These are phyloP conservation scores for Termitomyces sp. DNA, from an alignment of 768 basidiomycete genomes.

Conservation along the genomic window DNA sequence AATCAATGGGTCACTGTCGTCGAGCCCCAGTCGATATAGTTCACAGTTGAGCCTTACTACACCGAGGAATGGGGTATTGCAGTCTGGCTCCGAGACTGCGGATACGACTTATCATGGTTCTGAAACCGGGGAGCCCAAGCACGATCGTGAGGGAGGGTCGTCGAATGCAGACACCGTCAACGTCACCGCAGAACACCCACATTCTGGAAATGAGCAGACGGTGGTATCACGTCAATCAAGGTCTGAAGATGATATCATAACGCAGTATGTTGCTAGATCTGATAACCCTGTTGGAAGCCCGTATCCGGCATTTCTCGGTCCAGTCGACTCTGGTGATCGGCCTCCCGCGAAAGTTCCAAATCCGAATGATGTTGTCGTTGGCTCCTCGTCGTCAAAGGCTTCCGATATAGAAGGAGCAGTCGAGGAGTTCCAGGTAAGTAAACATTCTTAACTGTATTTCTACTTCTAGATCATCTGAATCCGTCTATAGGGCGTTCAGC, in stretches of 20 bases:
- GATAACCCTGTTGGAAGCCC: neutral
- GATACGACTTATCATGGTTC: neutral
- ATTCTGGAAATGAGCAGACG: neutral
- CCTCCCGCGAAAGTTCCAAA: neutral
- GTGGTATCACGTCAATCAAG: neutral
- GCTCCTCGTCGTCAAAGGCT: neutral
- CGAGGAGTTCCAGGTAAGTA: slow-evolving; percentile 4
- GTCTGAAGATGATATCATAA: neutral
- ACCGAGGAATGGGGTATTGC: neutral
- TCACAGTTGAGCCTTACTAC: neutral
- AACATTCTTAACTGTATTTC: neutral
- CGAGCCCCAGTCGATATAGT: neutral
- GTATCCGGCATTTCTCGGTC: neutral
- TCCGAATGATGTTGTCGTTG: neutral
- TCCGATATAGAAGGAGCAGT: neutral
- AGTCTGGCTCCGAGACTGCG: neutral
- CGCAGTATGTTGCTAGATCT: neutral
- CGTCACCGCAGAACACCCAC: neutral
- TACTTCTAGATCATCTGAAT: neutral
- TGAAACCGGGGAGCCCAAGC: neutral
- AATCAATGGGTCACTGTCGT: slow-evolving; percentile 6
- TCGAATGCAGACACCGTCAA: neutral
- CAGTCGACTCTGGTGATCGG: neutral
- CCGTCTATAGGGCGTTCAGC: neutral
- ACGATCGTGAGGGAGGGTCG: neutral